A percentile compares a stretch with the other conserved stretches of the same genome.
Evolutionary conservation across 192 early-diverging fungal genomes (phyloP).

Genomic region (Martensiomyces pterosporus): DNA sequence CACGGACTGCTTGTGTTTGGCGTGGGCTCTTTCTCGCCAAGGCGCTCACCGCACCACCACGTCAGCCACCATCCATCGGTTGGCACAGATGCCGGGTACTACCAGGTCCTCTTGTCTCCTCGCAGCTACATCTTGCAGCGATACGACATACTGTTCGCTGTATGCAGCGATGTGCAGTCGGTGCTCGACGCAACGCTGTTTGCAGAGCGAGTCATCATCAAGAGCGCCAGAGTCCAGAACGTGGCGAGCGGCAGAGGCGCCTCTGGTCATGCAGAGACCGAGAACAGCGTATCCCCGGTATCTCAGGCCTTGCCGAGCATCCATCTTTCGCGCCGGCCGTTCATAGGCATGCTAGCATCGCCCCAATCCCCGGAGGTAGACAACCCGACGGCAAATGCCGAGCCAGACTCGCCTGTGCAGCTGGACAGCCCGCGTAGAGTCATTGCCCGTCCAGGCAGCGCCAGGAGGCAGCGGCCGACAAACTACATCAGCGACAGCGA

Average conservation of each 20-base stretch:
- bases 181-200: slow-evolving; percentile 32
- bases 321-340: background rate
- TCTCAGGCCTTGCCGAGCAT: background rate
- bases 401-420: background rate
- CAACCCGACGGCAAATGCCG: too few relatives aligned
- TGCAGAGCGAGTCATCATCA: slow-evolving; percentile 38
- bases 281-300: too few relatives aligned
- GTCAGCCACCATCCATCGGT: slow-evolving; percentile 20
- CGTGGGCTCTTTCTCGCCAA: slow-evolving; percentile 31
- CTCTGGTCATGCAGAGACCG: too few relatives aligned
- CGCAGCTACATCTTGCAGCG: slow-evolving; percentile 34
- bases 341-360: background rate
- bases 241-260: too few relatives aligned
- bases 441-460: slow-evolving; percentile 4
- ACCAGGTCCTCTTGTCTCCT: slow-evolving; percentile 41
- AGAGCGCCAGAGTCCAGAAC: slow-evolving; percentile 9
- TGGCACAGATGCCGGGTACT: slow-evolving; percentile 11
- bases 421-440: slow-evolving; percentile 23
- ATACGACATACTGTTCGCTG: slow-evolving; percentile 45
- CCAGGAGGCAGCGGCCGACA: background rate
- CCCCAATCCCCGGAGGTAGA: background rate
- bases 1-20: slow-evolving; percentile 43
- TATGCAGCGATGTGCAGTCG: slow-evolving; percentile 40
- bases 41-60: slow-evolving; percentile 13
- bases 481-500: slow-evolving; percentile 45